Conservation (phyloP, 345 rosid species). For the Cardamine occulta region DNA sequence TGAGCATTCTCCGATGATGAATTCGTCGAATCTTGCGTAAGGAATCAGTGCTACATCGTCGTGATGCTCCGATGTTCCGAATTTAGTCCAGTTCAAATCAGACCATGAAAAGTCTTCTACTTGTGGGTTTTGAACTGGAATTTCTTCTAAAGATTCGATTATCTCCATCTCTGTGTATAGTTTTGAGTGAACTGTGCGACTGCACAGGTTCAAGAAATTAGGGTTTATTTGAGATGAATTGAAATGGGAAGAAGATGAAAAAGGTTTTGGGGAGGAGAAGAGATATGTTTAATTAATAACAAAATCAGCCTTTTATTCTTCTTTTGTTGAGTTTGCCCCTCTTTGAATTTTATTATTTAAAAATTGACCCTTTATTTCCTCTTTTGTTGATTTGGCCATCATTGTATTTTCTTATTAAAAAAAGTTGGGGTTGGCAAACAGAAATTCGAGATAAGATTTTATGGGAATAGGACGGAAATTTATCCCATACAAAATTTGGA, state of each 20-base stretch:
- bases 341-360: neutral
- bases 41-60: conserved; percentile 85
- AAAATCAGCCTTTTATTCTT: neutral
- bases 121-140: conserved; percentile 72
- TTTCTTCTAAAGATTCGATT: conserved; percentile 55
- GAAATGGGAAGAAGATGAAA: conserved; percentile 34
- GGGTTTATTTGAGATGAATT: conserved; percentile 26
- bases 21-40: conserved; percentile 64
- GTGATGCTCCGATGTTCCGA: conserved; percentile 74
- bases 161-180: conserved; percentile 50
- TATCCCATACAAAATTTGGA: too few species aligned
- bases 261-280: neutral
- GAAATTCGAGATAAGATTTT: too few species aligned
- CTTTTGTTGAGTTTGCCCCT: neutral
- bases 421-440: too few species aligned
- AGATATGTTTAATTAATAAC: neutral
- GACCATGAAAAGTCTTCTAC: conserved; percentile 76
- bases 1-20: conserved; percentile 87
- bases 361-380: neutral
- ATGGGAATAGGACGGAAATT: too few species aligned
- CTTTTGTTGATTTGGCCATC: neutral
- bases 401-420: too few species aligned
- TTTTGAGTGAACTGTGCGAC: conserved; percentile 24
- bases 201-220: conserved; percentile 12
- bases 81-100: conserved; percentile 81